Evolutionary conservation across 2,329 filamentous ascomycete genomes (phyloP).

Genomic region (Claviceps sp.): DNA sequence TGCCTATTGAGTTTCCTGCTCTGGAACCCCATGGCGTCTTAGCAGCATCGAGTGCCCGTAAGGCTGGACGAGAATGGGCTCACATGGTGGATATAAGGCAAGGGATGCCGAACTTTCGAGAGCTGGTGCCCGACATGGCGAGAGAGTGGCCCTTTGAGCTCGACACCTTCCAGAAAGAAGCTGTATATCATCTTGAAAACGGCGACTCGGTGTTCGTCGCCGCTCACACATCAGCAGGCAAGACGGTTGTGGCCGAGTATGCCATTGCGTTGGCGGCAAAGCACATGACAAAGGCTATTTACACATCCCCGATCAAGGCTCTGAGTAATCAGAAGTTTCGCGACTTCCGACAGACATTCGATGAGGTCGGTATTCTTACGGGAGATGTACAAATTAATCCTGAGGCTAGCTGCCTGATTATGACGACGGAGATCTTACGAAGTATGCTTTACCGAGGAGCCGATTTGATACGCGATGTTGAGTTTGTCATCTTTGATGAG

Average conservation of each 20-base stretch:
- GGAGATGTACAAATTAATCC: slow-evolving; percentile 97
- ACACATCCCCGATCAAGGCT: slow-evolving; percentile 96
- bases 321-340: slow-evolving; percentile 98
- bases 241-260: slow-evolving; percentile 96
- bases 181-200: slow-evolving; percentile 90
- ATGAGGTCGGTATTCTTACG: slow-evolving; percentile 92
- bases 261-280: slow-evolving; percentile 92
- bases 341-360: slow-evolving; percentile 80
- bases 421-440: slow-evolving; percentile 95
- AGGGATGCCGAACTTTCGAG: slow-evolving; percentile 85
- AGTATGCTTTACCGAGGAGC: slow-evolving; percentile 98
- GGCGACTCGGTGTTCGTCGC: slow-evolving; percentile 97
- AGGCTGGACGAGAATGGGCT: slow-evolving; percentile 79
- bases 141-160: slow-evolving; percentile 93
- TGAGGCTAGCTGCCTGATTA: slow-evolving; percentile 94
- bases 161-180: slow-evolving; percentile 97
- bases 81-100: slow-evolving; percentile 96
- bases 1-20: slow-evolving; percentile 88
- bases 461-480: slow-evolving; percentile 90
- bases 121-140: slow-evolving; percentile 92
- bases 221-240: slow-evolving; percentile 92
- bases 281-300: slow-evolving; percentile 99
- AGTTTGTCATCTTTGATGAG: slow-evolving; percentile 98
- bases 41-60: slow-evolving; percentile 55
- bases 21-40: slow-evolving; percentile 73